phyloP scores from a whole-genome alignment of 148 eudicot genomes.

The Camellia japonica region DNA sequence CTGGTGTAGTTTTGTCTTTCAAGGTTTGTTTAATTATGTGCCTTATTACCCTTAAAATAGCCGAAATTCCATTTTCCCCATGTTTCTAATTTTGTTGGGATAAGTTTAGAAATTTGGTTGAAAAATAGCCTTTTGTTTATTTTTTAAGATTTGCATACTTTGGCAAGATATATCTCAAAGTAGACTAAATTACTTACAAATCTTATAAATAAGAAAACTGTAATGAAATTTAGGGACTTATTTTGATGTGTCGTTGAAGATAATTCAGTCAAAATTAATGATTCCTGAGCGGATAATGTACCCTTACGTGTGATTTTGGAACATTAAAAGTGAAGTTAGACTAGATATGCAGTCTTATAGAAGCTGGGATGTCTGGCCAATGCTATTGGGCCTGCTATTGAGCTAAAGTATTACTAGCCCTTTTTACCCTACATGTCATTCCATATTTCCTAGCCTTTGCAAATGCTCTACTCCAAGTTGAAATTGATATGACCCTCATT shows the following conservation, averaged over 20 bases:
- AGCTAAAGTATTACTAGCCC: background rate
- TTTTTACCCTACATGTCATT: background rate
- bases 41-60: conserved; percentile 11
- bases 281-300: background rate
- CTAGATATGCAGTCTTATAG: background rate
- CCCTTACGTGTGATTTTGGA: background rate
- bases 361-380: background rate
- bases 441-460: no score
- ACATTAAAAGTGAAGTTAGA: background rate
- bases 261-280: background rate
- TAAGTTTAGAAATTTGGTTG: background rate
- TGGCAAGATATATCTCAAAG: background rate
- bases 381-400: background rate
- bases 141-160: background rate
- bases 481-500: background rate
- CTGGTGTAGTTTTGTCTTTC: conserved; percentile 80
- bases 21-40: conserved; percentile 49
- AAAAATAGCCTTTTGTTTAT: background rate
- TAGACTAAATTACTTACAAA: background rate
- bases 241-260: background rate
- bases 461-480: background rate
- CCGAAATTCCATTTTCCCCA: background rate
- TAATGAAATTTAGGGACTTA: background rate
- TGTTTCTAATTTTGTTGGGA: background rate
- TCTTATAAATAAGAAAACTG: background rate